Evolutionary conservation across 345 rosid species (phyloP), one percentile per base, ranked within the genome.

Genomic region (Heritiera fomes): DNA sequence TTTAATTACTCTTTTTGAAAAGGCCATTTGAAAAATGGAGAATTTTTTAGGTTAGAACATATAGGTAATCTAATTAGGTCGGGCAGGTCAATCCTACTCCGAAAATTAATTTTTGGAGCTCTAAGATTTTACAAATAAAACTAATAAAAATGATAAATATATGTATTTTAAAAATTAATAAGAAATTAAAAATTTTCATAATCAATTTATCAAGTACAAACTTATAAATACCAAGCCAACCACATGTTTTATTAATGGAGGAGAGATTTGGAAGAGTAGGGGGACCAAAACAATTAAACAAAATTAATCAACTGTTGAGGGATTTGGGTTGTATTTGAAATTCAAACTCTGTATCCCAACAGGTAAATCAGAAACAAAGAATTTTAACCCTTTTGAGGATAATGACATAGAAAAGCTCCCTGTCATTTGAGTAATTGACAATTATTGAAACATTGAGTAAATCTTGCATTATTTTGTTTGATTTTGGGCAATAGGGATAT

Each of bases 261-360:
- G n/a, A 5, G 58, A 52, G 55, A 52, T 52, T 52, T 14, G 49
- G 3, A 10, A 10, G 10, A 45, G 8, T 50, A 50, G 55, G 55
- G 53, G 55, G 56, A 52, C 17, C 12, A 59, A 8, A 59, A 23
- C 8, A 59, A 23, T 7, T n/a, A 59, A n/a, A 23, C 12, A 8
- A 8, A 45, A 45, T 45, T 45, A 59, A n/a, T 49, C 12, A 11
- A n/a, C 11, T 7, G 4, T n/a, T 20, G 65, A 30, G 65, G 14
- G 10, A 20, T 50, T 79, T 74, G 8, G 10, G 20, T 32, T 17
- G 32, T 38, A 28, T 76, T 78, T 76, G 80, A 81, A 84, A 34
- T 81, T 84, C 79, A 81, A 84, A 81, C 67, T 34, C 32, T 69
- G 20, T 34, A 11, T 23, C 32, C 14, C 8, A 7, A 32, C 4